Evolutionary conservation across 176 grass and related monocot genomes (phyloP), one percentile per base, ranked within the genome.

Genomic region (Aegilops longissima): DNA sequence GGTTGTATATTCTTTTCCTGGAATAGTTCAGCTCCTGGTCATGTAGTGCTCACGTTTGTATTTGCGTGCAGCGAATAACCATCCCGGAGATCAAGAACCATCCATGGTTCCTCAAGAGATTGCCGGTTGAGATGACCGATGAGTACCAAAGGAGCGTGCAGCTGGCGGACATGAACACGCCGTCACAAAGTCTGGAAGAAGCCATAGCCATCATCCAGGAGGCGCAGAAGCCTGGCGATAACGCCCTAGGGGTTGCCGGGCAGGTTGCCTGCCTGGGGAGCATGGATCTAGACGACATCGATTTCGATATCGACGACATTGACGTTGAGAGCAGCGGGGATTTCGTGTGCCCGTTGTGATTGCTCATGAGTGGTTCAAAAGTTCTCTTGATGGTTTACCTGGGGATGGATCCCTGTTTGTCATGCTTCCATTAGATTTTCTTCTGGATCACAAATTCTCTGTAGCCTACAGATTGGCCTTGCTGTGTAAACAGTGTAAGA

Each of bases 321-420:
- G 93, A 95, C 77, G 81, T 91, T 21, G 96, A 96, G 61, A 92
- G 79, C 44, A 96, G 92, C 13, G 94, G 94, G n/a, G 93, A 98
- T 30, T 96, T 92, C 58, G 90, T 93, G 17, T 88, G 93, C 29
- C 80, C 84, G 3, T 45, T 96, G 62, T 95, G 77, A 91, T 68
- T 68, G 68, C 14, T 30, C 44, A 75, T 16, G 25, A 5, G 24
- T 54, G 33, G 27, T n/a, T 87, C 12, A 36, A 27, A 75, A 85
- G 67, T 44, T 77, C 21, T 82, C 59, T 73, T 79, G 33, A 17
- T 87, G 17, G 73, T 52, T 49, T 52, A 10, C 8, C 14, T 30
- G 25, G 10, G 44, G 13, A 66, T 87, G 51, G 80, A 81, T 88
- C 39, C 31, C 73, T 77, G 25, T 31, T 65, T 79, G 6, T 47